Conservation (phyloP, 176 grass and related monocot species). For the Metroxylon sagu region DNA sequence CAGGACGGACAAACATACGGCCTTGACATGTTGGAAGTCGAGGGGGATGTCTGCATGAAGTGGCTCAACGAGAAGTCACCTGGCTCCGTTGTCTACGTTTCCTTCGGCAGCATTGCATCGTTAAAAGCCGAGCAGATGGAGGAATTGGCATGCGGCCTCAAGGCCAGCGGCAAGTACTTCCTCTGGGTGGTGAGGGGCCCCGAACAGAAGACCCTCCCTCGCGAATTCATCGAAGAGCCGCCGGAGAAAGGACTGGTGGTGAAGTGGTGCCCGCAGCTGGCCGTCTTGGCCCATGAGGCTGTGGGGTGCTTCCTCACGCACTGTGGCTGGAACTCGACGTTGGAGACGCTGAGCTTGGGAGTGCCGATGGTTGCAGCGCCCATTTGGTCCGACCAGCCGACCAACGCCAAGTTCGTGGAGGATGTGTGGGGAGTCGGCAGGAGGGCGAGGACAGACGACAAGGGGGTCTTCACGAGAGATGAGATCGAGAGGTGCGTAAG, state of each 20-base stretch:
- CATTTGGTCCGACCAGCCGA: too few species aligned
- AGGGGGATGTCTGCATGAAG: conserved; percentile 41
- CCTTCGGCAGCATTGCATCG: conserved; percentile 58
- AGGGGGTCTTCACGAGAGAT: conserved; percentile 4
- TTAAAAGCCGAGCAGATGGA: conserved; percentile 28
- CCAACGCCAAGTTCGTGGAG: too few species aligned
- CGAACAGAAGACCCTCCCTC: too few species aligned
- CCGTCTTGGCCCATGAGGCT: too few species aligned
- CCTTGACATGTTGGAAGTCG: conserved; percentile 33
- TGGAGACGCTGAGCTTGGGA: too few species aligned
- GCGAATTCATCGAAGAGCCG: too few species aligned
- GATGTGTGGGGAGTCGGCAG: too few species aligned
- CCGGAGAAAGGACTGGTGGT: too few species aligned
- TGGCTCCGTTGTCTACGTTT: conserved; percentile 46
- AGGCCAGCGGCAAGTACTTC: conserved; percentile 25
- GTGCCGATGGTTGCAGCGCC: too few species aligned
- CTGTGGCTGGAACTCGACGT: too few species aligned
- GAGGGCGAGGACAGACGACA: not conserved
- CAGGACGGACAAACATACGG: conserved; percentile 17
- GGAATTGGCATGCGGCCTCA: conserved; percentile 41
- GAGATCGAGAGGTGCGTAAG: conserved; percentile 52
- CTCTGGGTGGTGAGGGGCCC: conserved; percentile 13
- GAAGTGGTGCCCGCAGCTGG: too few species aligned
- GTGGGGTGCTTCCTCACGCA: too few species aligned
- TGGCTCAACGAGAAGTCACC: conserved; percentile 41